Evolutionary conservation across 805 yeast genomes (phyloP).

Genomic region (Myxozyma udenii): DNA sequence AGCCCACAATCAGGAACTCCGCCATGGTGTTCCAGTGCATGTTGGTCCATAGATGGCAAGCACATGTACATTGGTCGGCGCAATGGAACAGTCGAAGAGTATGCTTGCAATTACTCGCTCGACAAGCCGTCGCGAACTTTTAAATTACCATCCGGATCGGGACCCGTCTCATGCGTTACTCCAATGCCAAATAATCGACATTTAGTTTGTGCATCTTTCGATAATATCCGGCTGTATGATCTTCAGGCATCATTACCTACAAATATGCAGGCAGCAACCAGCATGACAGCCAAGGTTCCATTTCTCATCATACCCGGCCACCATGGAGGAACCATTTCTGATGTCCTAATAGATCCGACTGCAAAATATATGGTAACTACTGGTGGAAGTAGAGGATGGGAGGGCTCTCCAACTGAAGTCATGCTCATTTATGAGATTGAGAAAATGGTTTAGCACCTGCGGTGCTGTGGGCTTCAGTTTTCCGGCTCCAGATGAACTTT

Average conservation of each 20-base stretch:
- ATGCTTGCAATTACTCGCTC: constrained; percentile 36
- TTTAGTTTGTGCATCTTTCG: constrained; percentile 82
- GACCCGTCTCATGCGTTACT: constrained; percentile 79
- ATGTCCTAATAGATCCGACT: constrained; percentile 72
- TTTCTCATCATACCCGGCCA: constrained; percentile 93
- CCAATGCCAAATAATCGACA: constrained; percentile 79
- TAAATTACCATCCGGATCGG: constrained; percentile 80
- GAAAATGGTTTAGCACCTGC: no score
- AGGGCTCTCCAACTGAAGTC: constrained; percentile 73
- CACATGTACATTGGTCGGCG: constrained; percentile 80
- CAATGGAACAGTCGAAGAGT: constrained; percentile 58
- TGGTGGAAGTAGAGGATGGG: constrained; percentile 96
- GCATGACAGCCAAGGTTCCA: constrained; percentile 47
- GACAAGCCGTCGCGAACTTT: constrained; percentile 56
- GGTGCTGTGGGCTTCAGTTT: no score
- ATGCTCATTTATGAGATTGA: constrained; percentile 74
- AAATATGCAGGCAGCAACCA: constrained; percentile 1
- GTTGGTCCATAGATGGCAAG: constrained; percentile 66
- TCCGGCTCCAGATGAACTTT: no score
- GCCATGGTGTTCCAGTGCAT: constrained; percentile 78
- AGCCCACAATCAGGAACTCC: constrained; percentile 65
- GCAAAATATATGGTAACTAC: constrained; percentile 85
- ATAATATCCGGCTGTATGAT: constrained; percentile 85
- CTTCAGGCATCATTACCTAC: constrained; percentile 37
- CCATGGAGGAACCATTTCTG: constrained; percentile 85